A percentile compares a stretch with the other conserved stretches of the same genome.
These are phyloP conservation scores for Akebia trifoliata DNA, from an alignment of 164 flowering plant genomes.

Conservation along the genomic window DNA sequence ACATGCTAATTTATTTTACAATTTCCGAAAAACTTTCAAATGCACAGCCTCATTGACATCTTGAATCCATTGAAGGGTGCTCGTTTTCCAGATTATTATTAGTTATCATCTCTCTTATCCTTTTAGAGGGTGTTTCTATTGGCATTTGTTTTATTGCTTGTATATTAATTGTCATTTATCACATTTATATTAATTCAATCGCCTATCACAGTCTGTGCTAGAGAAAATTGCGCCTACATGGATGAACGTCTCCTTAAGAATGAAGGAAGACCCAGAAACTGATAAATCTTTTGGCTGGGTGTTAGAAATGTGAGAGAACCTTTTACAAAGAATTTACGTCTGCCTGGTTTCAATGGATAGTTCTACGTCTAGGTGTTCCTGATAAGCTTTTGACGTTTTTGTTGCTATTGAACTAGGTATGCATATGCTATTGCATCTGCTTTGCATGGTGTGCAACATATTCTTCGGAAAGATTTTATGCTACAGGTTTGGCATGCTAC, in stretches of 20 bases:
- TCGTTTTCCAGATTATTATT: neutral
- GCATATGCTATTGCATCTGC: constrained; percentile 88
- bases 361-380: neutral
- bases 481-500: constrained; percentile 60
- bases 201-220: constrained; percentile 40
- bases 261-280: constrained; percentile 89
- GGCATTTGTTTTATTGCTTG: neutral
- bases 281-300: constrained; percentile 98
- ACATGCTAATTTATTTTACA: neutral
- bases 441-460: constrained; percentile 81
- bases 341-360: neutral
- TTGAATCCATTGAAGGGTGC: neutral
- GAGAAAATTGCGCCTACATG: constrained; percentile 93
- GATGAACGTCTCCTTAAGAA: constrained; percentile 86
- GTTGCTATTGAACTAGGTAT: constrained; percentile 31
- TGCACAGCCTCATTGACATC: neutral
- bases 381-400: constrained; percentile 1
- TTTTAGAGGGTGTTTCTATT: neutral
- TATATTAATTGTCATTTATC: neutral
- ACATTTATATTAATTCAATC: neutral
- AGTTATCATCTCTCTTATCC: neutral
- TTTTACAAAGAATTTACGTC: neutral
- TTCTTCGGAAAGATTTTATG: constrained; percentile 93
- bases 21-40: neutral
- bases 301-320: constrained; percentile 75